phyloP scores from a whole-genome alignment of 805 yeast species.

The Candida silvatica region DNA sequence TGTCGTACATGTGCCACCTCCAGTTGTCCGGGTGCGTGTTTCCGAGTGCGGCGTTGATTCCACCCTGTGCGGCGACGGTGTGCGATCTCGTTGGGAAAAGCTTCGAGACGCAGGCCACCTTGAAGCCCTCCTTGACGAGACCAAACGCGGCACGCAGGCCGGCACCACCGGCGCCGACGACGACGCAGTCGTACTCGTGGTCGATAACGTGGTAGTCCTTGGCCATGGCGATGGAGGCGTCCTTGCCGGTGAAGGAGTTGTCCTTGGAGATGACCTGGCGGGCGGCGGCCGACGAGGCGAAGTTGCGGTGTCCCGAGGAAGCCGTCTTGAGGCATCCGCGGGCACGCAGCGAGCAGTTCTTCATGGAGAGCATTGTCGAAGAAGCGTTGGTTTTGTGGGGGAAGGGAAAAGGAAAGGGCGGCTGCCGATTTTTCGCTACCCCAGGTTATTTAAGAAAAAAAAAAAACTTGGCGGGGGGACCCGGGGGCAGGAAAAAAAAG shows the following conservation, averaged over 20 bases:
- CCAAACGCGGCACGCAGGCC: constrained; percentile 99
- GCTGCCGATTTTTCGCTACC: too few species aligned
- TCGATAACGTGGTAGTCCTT: constrained; percentile 86
- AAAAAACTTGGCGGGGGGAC: too few species aligned
- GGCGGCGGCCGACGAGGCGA: constrained; percentile 19
- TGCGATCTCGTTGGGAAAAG: constrained; percentile 97
- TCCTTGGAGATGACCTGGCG: constrained; percentile 27
- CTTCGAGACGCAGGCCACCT: constrained; percentile 95
- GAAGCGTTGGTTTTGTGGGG: too few species aligned
- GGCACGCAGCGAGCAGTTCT: too few species aligned
- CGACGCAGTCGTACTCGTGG: constrained; percentile 97
- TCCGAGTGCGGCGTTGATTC: constrained; percentile 97
- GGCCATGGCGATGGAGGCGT: constrained; percentile 45
- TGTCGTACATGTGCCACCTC: constrained; percentile 99
- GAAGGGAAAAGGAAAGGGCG: too few species aligned
- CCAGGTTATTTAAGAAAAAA: too few species aligned
- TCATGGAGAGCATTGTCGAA: too few species aligned
- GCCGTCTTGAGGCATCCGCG: too few species aligned
- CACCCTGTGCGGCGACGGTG: constrained; percentile 99
- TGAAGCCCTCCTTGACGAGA: constrained; percentile 91
- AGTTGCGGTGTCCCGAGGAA: too few species aligned
- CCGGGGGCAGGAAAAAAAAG: too few species aligned
- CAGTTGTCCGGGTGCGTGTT: constrained; percentile 98
- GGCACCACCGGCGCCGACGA: constrained; percentile 99
- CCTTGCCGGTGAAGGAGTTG: constrained; percentile 37